Evolutionary conservation across 768 basidiomycete species (phyloP), one percentile per base, ranked within the genome.

Genomic region (Leccinellum albellum): DNA sequence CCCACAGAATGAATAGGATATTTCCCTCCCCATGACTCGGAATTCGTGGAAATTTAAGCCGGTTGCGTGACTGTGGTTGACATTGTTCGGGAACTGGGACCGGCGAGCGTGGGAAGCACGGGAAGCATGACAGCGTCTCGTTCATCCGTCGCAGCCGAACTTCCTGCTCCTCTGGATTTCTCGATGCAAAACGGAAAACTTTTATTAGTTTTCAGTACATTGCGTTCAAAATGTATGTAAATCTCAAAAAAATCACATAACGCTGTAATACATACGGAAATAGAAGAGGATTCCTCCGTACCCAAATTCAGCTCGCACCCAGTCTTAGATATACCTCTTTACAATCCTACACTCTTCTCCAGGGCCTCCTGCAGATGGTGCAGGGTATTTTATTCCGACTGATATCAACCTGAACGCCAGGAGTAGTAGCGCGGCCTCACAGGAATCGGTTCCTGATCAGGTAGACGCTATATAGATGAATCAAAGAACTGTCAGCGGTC

Each of bases 391-490:
- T 6, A 17, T 35, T 17, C 15, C 12, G 17, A 35, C 6, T 17
- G 33, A 8, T 9, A 35, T 35, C 35, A 35, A 17, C 7, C 17
- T 35, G 35, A 35, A 35, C 15, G 17, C 12, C 17, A 37, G 37
- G n/a, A 3, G 17, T n/a, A 37, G 31, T 3, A 17, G 35, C 33
- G 28, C 28, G 26, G 58, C 47, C n/a, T 55, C 13, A 48, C 12
- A 4, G 62, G 68, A 26, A 70, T 33, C 3, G 58, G 62, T 1
- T 66, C 68, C 32, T 70, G 69, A 21, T 23, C 57, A n/a, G 64
- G 66, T 14, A 72, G 32, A 8, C 69, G 70, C 69, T n/a, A n/a
- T n/a, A n/a, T 70, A 28, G 28, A 55, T 35, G 24, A 51, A 14
- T 26, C 17, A 20, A 44, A 52, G 4, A n/a, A 20, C 17, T 3